Evolutionary conservation across 768 basidiomycete species (phyloP), one percentile per base, ranked within the genome.

Genomic region (Xerocomus spinulosus): DNA sequence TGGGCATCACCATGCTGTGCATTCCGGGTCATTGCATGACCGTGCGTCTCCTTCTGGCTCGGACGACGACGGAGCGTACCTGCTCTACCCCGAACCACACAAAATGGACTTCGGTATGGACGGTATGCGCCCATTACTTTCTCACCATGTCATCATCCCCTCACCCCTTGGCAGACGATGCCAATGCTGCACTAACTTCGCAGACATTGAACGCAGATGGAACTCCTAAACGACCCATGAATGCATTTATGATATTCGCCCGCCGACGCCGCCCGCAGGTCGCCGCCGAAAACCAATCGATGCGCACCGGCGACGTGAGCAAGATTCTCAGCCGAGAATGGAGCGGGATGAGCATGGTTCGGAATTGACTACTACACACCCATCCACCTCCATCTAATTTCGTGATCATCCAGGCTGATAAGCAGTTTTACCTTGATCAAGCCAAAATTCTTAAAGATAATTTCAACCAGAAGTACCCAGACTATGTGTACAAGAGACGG

Each of bases 171-270:
- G 45, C 50, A 72, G 73, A 72, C 36, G 74, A 76, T 53, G 53
- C 67, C 21, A 68, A 73, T 53, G 53, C 61, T 40, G 70, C 82
- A 2, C 67, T 90, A 62, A 91, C 82, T 17, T 80, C 79, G 4
- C 89, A 92, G 67, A 82, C 86, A 13, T 76, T 92, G 48, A 92
- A 92, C 63, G 75, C 86, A 2, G 89, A 92, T 57, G 89, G 89
- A 23, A 91, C 88, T 39, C 89, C 89, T 21, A 91, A 91, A 63
- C 82, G 89, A 12, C 89, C 89, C 28, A 92, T 92, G 89, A 92
- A 92, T 65, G 89, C 89, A 18, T 92, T 92, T 72, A 92, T 92
- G 89, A 92, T 92, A 50, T 92, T 91, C 58, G 89, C 90, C 51
- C 80, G 89, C 20, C 77, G 83, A 44, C 77, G 89, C 48, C 73